Evolutionary conservation across 2,329 filamentous ascomycete genomes (phyloP).

Genomic region (Apiospora koreana): DNA sequence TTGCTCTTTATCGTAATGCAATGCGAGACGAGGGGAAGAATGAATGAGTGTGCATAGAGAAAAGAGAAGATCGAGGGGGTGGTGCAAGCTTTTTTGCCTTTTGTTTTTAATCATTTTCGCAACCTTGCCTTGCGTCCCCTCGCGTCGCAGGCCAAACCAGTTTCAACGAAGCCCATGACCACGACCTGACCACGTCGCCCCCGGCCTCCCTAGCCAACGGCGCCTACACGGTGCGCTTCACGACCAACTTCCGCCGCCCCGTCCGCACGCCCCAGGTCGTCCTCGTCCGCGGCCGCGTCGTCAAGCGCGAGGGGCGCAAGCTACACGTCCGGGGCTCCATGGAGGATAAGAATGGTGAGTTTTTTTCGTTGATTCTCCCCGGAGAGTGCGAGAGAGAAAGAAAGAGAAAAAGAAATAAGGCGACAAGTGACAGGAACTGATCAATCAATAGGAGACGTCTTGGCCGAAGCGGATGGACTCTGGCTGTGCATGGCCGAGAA

Average conservation of each 20-base stretch:
- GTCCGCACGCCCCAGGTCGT: constrained; percentile 27
- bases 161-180: background rate
- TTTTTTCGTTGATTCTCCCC: background rate
- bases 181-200: background rate
- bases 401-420: constrained; percentile 4
- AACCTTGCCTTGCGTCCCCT: background rate
- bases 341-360: constrained; percentile 30
- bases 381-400: background rate
- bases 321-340: constrained; percentile 25
- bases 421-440: background rate
- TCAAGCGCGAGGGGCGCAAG: constrained; percentile 29
- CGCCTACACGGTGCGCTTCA: constrained; percentile 28
- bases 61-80: no score
- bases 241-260: constrained; percentile 27
- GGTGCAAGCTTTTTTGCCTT: background rate
- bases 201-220: constrained; percentile 24
- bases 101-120: background rate
- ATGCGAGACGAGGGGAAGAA: no score
- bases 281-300: constrained; percentile 26
- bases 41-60: no score
- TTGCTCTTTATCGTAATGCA: no score
- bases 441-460: constrained; percentile 20
- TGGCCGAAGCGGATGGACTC: constrained; percentile 23
- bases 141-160: background rate
- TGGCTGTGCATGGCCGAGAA: constrained; percentile 22